Conservation (phyloP, 2,329 filamentous ascomycete genomes). For the Exophiala bonariae region DNA sequence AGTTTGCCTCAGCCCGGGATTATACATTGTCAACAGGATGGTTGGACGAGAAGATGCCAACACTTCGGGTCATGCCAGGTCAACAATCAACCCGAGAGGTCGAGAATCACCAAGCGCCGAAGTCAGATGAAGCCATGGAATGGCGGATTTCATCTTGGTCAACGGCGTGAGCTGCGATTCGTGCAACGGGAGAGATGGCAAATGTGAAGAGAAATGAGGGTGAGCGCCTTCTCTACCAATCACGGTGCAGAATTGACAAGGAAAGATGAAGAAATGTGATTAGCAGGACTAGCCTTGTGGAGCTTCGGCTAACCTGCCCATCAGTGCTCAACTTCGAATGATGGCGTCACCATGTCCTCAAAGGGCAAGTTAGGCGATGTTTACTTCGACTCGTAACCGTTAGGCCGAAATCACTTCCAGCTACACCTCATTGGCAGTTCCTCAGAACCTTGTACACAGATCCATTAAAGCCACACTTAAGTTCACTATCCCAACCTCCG, state of each 20-base stretch:
- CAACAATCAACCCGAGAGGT: conserved; percentile 15
- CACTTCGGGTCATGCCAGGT: conserved; percentile 11
- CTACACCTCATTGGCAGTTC: too few relatives aligned
- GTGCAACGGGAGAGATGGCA: not conserved
- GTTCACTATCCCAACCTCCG: too few relatives aligned
- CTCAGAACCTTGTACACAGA: too few relatives aligned
- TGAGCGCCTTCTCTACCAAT: not conserved
- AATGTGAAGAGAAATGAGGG: conserved; percentile 13
- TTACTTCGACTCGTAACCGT: too few relatives aligned
- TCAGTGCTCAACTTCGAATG: too few relatives aligned
- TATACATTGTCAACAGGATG: conserved; percentile 8
- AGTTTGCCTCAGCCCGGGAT: conserved; percentile 3
- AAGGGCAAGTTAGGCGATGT: too few relatives aligned
- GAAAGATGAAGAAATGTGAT: too few relatives aligned
- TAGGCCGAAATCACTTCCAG: too few relatives aligned
- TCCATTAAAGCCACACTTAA: too few relatives aligned
- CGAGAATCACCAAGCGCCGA: conserved; percentile 17
- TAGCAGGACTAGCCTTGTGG: too few relatives aligned
- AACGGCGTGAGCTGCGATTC: conserved; percentile 13
- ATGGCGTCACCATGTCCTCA: too few relatives aligned
- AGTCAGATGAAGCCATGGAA: conserved; percentile 13
- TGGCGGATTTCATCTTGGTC: conserved; percentile 10
- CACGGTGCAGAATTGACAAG: not conserved
- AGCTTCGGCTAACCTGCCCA: too few relatives aligned
- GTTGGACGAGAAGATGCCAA: conserved; percentile 24